Percentiles rank a stretch among this genome's conserved stretches.
phyloP scores from a whole-genome alignment of 331 rosid genomes.

The Ulmus americana region DNA sequence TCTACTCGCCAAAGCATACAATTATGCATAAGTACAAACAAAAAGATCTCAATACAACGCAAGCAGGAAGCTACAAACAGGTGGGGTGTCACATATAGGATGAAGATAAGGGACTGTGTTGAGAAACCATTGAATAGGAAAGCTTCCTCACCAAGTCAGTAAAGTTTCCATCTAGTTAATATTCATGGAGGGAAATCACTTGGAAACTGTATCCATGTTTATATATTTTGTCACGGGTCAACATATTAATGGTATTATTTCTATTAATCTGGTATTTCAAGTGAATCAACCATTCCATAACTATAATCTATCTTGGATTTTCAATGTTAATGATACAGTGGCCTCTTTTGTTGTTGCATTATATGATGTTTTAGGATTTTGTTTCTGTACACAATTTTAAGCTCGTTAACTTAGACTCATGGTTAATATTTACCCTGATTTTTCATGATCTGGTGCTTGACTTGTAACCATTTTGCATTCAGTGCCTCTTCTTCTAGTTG shows the following conservation, averaged over 20 bases:
- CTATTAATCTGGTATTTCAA: not conserved
- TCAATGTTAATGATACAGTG: not conserved
- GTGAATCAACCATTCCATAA: not conserved
- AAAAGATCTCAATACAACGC: no score
- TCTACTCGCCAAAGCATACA: no score
- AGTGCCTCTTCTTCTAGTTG: constrained; percentile 99
- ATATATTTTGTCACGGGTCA: not conserved
- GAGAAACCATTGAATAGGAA: not conserved
- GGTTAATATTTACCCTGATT: not conserved
- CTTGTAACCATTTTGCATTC: constrained; percentile 24
- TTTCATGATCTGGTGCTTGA: constrained; percentile 26
- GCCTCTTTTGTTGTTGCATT: not conserved
- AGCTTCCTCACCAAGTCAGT: not conserved
- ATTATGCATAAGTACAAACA: no score
- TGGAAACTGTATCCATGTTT: not conserved
- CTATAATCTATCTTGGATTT: not conserved
- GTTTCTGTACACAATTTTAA: not conserved
- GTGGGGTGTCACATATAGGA: not conserved
- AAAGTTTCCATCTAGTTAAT: not conserved
- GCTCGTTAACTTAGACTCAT: not conserved
- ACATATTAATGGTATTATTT: not conserved
- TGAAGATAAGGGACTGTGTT: not conserved
- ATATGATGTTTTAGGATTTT: not conserved
- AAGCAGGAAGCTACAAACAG: no score
- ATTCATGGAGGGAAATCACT: not conserved